A percentile compares a stretch with the other conserved stretches of the same genome.
Evolutionary conservation across 768 basidiomycete species (phyloP).

Genomic region (Tylopilus subfusipes): DNA sequence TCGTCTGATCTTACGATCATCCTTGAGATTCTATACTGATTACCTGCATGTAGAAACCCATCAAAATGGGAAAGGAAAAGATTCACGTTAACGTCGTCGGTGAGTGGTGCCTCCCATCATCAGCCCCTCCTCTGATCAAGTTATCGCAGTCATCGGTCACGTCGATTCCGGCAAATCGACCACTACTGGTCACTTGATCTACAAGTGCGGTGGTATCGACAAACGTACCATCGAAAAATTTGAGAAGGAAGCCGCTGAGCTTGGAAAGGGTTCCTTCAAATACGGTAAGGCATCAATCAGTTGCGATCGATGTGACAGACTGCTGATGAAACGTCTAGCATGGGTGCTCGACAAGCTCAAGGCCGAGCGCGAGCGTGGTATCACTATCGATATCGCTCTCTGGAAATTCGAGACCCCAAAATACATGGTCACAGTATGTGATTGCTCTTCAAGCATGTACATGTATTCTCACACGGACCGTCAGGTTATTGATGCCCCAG

Average conservation of each 20-base stretch:
- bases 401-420: constrained; percentile 99
- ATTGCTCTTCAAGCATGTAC: background rate
- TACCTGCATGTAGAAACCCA: constrained; percentile 40
- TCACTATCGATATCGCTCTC: constrained; percentile 99
- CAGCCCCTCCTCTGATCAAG: constrained; percentile 24
- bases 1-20: constrained; percentile 26
- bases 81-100: constrained; percentile 97
- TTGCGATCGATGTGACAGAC: constrained; percentile 12
- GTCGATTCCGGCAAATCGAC: constrained; percentile 99
- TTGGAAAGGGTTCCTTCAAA: constrained; percentile 99
- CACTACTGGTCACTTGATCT: constrained; percentile 99
- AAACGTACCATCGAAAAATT: constrained; percentile 99
- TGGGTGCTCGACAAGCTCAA: constrained; percentile 99
- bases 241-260: constrained; percentile 99
- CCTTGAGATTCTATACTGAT: constrained; percentile 12
- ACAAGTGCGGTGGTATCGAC: constrained; percentile 99
- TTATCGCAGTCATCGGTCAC: constrained; percentile 84
- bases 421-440: constrained; percentile 83
- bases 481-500: constrained; percentile 98
- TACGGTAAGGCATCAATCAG: constrained; percentile 62
- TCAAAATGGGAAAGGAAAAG: constrained; percentile 96
- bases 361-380: constrained; percentile 99
- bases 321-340: constrained; percentile 50
- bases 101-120: constrained; percentile 40
- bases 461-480: constrained; percentile 4